These are phyloP conservation scores for Cylindrodendrum hubeiense DNA, from an alignment of 2,329 filamentous ascomycete species.

Conservation along the genomic window DNA sequence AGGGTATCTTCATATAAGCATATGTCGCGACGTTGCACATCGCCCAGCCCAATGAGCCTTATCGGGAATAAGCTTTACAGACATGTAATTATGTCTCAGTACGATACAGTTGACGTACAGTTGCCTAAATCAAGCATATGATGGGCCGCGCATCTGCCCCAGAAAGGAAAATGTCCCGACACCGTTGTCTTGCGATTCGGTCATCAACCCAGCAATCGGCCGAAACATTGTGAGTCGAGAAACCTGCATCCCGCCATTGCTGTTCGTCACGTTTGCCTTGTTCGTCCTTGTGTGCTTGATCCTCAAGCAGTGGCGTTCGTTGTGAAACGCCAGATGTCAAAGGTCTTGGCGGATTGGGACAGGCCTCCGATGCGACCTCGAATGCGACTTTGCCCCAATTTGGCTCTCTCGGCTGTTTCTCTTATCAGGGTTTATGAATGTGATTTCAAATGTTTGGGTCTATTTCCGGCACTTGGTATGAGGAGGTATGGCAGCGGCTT, in stretches of 20 bases:
- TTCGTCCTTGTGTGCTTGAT: constrained; percentile 4
- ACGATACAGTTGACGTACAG: background rate
- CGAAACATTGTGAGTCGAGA: background rate
- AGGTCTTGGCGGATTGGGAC: background rate
- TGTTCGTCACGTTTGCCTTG: background rate
- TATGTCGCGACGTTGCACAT: background rate
- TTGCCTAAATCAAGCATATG: background rate
- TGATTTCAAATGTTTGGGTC: background rate
- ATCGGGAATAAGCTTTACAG: background rate
- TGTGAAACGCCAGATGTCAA: constrained; percentile 3
- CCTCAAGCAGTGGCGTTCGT: background rate
- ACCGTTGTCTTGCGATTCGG: background rate
- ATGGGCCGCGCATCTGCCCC: no score
- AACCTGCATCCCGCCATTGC: background rate
- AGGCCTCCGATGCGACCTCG: background rate
- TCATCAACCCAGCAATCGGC: background rate
- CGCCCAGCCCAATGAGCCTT: background rate
- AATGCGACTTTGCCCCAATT: background rate
- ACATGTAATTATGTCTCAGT: background rate
- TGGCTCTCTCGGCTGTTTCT: background rate
- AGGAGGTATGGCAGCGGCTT: background rate
- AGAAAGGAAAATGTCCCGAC: background rate
- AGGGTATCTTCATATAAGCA: background rate
- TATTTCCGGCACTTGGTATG: background rate
- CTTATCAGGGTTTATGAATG: no score